These are phyloP conservation scores for Lentinus brumalis DNA, from an alignment of 768 basidiomycete species.

Conservation along the genomic window DNA sequence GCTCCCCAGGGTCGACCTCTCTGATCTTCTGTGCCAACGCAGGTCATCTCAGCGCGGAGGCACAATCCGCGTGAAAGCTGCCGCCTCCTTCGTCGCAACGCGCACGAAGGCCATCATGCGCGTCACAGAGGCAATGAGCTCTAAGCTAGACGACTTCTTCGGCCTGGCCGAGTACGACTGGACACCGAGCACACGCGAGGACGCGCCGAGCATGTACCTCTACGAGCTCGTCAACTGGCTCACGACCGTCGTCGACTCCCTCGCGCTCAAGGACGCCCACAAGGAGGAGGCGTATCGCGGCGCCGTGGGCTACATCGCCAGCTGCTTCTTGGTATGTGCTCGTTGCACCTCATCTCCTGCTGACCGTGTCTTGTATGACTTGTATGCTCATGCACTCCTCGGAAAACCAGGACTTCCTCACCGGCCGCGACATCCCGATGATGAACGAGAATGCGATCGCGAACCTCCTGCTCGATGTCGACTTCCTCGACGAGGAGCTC, in stretches of 20 bases:
- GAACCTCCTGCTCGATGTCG: constrained; percentile 83
- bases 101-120: constrained; percentile 70
- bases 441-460: constrained; percentile 91
- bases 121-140: constrained; percentile 80
- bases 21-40: neutral
- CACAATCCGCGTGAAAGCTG: constrained; percentile 67
- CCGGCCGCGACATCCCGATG: constrained; percentile 69
- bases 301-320: constrained; percentile 86
- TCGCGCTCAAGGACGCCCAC: constrained; percentile 78
- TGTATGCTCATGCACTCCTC: neutral
- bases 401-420: constrained; percentile 65
- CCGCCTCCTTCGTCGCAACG: constrained; percentile 66
- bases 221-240: constrained; percentile 96
- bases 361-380: too few species aligned
- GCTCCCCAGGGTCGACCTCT: neutral
- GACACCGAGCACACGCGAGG: constrained; percentile 72
- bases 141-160: constrained; percentile 95
- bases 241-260: constrained; percentile 92
- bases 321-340: constrained; percentile 78
- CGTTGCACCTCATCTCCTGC: neutral
- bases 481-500: constrained; percentile 88
- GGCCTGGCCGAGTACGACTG: constrained; percentile 95
- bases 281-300: constrained; percentile 90
- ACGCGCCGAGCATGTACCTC: constrained; percentile 89
- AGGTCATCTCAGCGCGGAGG: constrained; percentile 87